Evolutionary conservation across 129 eudicot genomes (phyloP).

Genomic region (Helianthus tuberosus): DNA sequence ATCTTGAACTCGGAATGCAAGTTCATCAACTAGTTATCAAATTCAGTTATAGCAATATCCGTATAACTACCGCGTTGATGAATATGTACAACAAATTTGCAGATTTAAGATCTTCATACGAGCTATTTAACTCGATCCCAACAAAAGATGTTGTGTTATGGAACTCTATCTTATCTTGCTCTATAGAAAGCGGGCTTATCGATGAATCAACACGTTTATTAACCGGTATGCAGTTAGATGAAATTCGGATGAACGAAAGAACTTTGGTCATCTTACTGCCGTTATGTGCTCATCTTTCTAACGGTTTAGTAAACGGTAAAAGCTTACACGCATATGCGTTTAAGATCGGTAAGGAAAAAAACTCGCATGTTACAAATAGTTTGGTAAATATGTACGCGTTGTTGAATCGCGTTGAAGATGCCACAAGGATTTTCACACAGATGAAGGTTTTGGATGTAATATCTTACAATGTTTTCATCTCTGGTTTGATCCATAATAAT

Average conservation of each 20-base stretch:
- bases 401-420: slow-evolving; percentile 38
- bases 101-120: slow-evolving; percentile 37
- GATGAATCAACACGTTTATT: slow-evolving; percentile 41
- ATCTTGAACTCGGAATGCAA: slow-evolving; percentile 44
- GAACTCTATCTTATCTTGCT: slow-evolving; percentile 58
- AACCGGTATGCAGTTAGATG: slow-evolving; percentile 41
- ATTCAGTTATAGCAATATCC: slow-evolving; percentile 37
- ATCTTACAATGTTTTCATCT: slow-evolving; percentile 53
- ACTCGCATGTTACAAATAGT: slow-evolving; percentile 40
- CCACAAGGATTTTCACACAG: slow-evolving; percentile 28
- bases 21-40: slow-evolving; percentile 59
- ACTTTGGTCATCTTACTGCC: slow-evolving; percentile 44
- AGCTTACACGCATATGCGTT: slow-evolving; percentile 54
- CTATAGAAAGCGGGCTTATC: slow-evolving; percentile 31
- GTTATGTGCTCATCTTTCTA: slow-evolving; percentile 34
- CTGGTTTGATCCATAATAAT: slow-evolving; percentile 36
- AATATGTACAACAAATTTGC: slow-evolving; percentile 45
- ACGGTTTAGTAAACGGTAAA: slow-evolving; percentile 40
- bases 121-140: slow-evolving; percentile 42
- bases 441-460: slow-evolving; percentile 36
- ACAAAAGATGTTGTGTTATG: slow-evolving; percentile 47
- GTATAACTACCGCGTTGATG: slow-evolving; percentile 40
- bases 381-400: slow-evolving; percentile 47
- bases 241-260: slow-evolving; percentile 39
- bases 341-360: slow-evolving; percentile 45